Percentiles rank a stretch among this genome's conserved stretches.
Conservation (phyloP, 306 rosid genomes). For the Purshia tridentata region DNA sequence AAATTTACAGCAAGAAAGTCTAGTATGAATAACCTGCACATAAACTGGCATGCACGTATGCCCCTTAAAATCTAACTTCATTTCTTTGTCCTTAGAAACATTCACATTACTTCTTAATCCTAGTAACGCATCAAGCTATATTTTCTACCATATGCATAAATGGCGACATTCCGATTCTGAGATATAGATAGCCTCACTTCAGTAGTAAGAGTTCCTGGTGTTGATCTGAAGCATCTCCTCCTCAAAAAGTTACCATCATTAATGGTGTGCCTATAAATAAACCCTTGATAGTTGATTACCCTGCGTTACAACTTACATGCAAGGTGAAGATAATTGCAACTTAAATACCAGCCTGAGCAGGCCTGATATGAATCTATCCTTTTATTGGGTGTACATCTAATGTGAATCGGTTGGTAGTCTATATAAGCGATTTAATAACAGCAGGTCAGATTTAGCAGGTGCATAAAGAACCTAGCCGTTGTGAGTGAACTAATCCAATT, state of each 20-base stretch:
- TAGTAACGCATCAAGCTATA: neutral
- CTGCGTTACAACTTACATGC: neutral
- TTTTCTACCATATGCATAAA: neutral
- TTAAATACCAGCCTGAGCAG: neutral
- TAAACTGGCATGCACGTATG: neutral
- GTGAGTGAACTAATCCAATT: slow-evolving; percentile 3
- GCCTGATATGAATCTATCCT: neutral
- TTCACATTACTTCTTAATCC: neutral
- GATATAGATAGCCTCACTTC: neutral
- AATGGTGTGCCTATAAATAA: neutral
- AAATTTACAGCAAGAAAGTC: neutral
- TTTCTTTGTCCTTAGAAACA: neutral
- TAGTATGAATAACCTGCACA: neutral
- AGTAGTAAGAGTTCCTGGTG: neutral
- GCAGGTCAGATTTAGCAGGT: neutral
- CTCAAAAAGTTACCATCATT: neutral
- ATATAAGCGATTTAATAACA: neutral
- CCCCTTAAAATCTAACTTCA: neutral
- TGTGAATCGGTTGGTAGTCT: neutral
- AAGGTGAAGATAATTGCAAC: neutral
- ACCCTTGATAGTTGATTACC: neutral
- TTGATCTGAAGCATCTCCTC: neutral
- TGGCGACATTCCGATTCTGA: neutral
- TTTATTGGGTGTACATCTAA: neutral
- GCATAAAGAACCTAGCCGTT: neutral